A percentile compares a stretch with the other conserved stretches of the same genome.
Conservation (phyloP, 345 rosid genomes). For the Dovyalis caffra region DNA sequence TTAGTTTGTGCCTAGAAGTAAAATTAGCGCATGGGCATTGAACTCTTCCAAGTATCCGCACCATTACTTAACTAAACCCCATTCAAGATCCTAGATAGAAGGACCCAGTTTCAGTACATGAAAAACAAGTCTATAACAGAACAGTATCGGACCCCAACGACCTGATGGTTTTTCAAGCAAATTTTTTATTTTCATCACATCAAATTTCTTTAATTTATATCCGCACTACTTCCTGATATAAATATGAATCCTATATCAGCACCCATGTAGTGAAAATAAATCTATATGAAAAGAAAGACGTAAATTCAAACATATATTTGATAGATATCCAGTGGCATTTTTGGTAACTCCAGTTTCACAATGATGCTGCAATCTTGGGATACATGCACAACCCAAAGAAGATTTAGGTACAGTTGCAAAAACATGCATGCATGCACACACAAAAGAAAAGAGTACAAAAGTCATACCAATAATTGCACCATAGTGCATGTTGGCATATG, state of each 20-base stretch:
- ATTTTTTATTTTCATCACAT: background rate
- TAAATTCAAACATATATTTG: background rate
- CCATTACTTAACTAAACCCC: background rate
- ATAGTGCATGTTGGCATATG: conserved; percentile 80
- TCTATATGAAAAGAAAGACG: background rate
- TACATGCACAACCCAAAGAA: background rate
- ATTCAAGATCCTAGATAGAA: background rate
- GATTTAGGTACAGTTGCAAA: background rate
- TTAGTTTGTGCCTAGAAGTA: background rate
- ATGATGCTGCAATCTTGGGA: background rate
- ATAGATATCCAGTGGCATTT: background rate
- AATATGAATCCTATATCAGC: background rate
- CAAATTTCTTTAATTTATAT: background rate
- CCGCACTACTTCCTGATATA: background rate
- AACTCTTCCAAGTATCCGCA: background rate
- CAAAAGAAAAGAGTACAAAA: conserved; percentile 3
- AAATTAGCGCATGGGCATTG: background rate
- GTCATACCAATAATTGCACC: conserved; percentile 81
- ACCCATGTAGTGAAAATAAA: background rate
- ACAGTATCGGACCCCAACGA: background rate
- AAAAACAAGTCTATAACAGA: background rate
- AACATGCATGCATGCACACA: background rate
- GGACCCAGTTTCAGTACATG: background rate
- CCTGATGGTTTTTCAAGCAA: background rate
- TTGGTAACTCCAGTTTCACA: background rate